A percentile compares a stretch with the other conserved stretches of the same genome.
Conservation (phyloP, 176 grass and related monocot genomes). For the Luzula sylvatica region DNA sequence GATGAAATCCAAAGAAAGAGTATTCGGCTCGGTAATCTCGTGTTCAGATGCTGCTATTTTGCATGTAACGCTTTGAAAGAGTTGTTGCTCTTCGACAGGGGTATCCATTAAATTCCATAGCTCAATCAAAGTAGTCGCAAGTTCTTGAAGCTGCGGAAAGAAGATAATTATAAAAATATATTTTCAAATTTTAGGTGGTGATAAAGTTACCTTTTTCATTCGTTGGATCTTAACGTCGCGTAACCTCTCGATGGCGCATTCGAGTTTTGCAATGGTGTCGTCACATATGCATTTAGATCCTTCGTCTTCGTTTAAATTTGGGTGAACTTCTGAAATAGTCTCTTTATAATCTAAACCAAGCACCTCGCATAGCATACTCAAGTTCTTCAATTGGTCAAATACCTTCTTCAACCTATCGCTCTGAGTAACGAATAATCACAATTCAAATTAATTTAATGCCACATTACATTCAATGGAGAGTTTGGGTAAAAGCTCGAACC, state of each 20-base stretch:
- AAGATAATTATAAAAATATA: background rate
- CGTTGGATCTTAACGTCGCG: slow-evolving; percentile 43
- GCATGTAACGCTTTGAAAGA: slow-evolving; percentile 65
- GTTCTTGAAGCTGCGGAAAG: slow-evolving; percentile 79
- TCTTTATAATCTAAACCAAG: slow-evolving; percentile 47
- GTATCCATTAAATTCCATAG: slow-evolving; percentile 91
- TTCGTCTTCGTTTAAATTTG: slow-evolving; percentile 42
- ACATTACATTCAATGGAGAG: too few relatives aligned
- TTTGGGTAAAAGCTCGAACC: slow-evolving; percentile 33
- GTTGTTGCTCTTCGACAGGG: slow-evolving; percentile 58
- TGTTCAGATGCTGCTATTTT: slow-evolving; percentile 75
- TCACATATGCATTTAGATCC: slow-evolving; percentile 38
- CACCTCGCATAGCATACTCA: slow-evolving; percentile 49
- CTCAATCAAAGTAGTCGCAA: slow-evolving; percentile 55
- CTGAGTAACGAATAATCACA: slow-evolving; percentile 28
- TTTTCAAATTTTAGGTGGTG: background rate
- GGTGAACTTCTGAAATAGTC: slow-evolving; percentile 44
- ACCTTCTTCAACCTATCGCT: slow-evolving; percentile 46
- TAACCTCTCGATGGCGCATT: slow-evolving; percentile 25
- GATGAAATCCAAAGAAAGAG: slow-evolving; percentile 52
- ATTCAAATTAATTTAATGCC: too few relatives aligned
- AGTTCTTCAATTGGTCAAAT: slow-evolving; percentile 41
- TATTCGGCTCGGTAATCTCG: slow-evolving; percentile 60
- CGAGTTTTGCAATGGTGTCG: slow-evolving; percentile 39
- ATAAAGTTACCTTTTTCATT: slow-evolving; percentile 50